phyloP scores from a whole-genome alignment of 805 yeast species.

The Lipomyces orientalis region DNA sequence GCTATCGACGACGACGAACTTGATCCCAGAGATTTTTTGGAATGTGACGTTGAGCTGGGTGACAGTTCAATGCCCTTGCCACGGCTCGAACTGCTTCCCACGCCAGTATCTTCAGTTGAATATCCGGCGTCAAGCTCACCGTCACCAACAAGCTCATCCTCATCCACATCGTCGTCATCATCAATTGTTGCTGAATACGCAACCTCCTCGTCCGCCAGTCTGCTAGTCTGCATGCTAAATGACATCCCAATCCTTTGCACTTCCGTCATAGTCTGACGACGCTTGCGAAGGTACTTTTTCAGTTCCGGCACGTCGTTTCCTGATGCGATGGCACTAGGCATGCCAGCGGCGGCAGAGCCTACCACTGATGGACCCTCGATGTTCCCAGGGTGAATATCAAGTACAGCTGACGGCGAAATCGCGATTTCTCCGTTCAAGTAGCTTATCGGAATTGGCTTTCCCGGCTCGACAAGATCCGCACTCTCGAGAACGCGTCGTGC shows the following conservation, averaged over 20 bases:
- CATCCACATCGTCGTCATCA: slow-evolving; percentile 40
- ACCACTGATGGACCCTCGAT: slow-evolving; percentile 15
- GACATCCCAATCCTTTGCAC: slow-evolving; percentile 80
- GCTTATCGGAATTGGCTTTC: slow-evolving; percentile 34
- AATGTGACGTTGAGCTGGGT: slow-evolving; percentile 17
- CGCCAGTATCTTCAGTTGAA: slow-evolving; percentile 33
- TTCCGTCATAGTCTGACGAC: slow-evolving; percentile 57
- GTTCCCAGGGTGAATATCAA: slow-evolving; percentile 9
- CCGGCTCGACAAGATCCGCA: slow-evolving; percentile 31
- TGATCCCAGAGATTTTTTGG: slow-evolving; percentile 17
- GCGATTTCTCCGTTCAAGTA: slow-evolving; percentile 33
- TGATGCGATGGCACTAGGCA: slow-evolving; percentile 4
- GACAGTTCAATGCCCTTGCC: slow-evolving; percentile 31
- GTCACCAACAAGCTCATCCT: slow-evolving; percentile 38
- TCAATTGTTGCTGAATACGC: slow-evolving; percentile 38
- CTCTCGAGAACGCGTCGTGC: slow-evolving; percentile 53
- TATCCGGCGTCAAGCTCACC: slow-evolving; percentile 27
- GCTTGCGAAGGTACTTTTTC: slow-evolving; percentile 34
- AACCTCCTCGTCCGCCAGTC: slow-evolving; percentile 49
- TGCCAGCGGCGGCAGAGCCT: slow-evolving; percentile 9
- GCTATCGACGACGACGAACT: slow-evolving; percentile 21
- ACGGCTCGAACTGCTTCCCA: slow-evolving; percentile 24
- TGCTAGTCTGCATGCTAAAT: slow-evolving; percentile 73
- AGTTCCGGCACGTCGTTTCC: slow-evolving; percentile 27
- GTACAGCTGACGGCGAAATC: slow-evolving; percentile 24